These are phyloP conservation scores for Fusarium nurragi DNA, from an alignment of 2,329 filamentous ascomycete species.

Conservation along the genomic window DNA sequence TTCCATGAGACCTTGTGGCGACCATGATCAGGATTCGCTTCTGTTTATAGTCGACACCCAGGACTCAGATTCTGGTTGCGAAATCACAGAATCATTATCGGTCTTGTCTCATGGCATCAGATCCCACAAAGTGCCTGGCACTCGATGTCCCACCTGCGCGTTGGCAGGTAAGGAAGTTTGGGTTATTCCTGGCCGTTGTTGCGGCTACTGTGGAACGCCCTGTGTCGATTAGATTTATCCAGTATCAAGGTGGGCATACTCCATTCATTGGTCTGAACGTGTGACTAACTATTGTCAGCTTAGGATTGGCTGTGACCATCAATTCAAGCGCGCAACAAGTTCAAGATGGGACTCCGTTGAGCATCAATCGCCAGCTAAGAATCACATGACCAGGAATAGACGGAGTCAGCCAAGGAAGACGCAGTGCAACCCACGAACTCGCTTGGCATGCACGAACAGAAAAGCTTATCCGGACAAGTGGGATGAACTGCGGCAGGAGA, in stretches of 20 bases:
- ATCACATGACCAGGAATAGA: neutral
- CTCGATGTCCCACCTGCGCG: constrained; percentile 62
- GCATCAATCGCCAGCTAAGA: neutral
- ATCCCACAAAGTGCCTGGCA: constrained; percentile 55
- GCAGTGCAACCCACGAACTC: neutral
- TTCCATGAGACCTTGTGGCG: neutral
- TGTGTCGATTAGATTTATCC: constrained; percentile 40
- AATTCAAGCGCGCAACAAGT: neutral
- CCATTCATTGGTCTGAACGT: neutral
- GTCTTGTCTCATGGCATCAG: constrained; percentile 2
- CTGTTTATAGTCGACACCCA: neutral
- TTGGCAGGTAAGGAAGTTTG: constrained; percentile 61
- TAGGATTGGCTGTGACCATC: neutral
- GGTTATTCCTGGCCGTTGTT: constrained; percentile 64
- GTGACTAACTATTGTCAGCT: constrained; percentile 5
- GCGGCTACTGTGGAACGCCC: constrained; percentile 61
- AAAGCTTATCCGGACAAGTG: neutral
- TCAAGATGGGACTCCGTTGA: neutral
- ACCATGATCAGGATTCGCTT: neutral
- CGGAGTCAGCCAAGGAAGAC: neutral
- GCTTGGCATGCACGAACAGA: neutral
- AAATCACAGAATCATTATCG: neutral
- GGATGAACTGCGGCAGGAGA: neutral
- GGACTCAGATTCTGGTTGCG: neutral
- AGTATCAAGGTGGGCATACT: constrained; percentile 7